Base-by-base conservation (phyloP, 1,139 yeast genomes). In the Pichia sp. region DNA sequence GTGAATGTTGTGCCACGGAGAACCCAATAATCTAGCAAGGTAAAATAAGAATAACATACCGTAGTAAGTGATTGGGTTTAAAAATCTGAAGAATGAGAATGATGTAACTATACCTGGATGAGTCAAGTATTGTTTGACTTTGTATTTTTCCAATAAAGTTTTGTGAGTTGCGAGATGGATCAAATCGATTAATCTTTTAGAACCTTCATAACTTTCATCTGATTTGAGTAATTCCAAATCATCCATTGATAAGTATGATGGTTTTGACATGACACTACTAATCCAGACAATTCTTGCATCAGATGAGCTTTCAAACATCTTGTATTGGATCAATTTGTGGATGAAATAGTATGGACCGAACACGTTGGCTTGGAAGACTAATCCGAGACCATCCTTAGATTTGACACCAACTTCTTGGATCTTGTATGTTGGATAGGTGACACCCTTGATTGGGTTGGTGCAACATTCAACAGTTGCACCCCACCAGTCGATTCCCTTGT, bases 81-180 rank as follows among this genome's bases (percentile, higher is more conserved):
- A 75, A 55, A 77, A 85, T 52, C 86, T 79, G 61, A 79, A 82
- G 59, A 87, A 88, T 3, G 95, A 85, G 53, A 84, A 84, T 50
- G 96, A 85, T 27, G 85, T 83, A 66, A 94, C 90, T 32, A 94
- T 88, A 15, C 99, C 99, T 0, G 99, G 99, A 54, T 93, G 97
- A 9, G 87, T 82, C 39, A 93, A 70, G 67, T 85, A 88, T 60
- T 86, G 91, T 38, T 71, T 71, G 43, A 93, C 78, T 1, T 81
- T 84, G 47, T 73, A 59, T 14, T 74, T 58, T 28, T 67, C 58
- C 35, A 66, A 60, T 58, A 87, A 67, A 19, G 68, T 58, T 51
- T 77, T 63, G 62, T 77, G 85, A 1, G 89, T 79, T 5, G 88
- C 91, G 42, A 76, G 66, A 66, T 93, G 98, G 44, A 90, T 67